Percentiles rank a stretch among this genome's conserved stretches.
These are phyloP conservation scores for Acanthamoeba healyi DNA, from an alignment of 208 protist species.

Conservation along the genomic window DNA sequence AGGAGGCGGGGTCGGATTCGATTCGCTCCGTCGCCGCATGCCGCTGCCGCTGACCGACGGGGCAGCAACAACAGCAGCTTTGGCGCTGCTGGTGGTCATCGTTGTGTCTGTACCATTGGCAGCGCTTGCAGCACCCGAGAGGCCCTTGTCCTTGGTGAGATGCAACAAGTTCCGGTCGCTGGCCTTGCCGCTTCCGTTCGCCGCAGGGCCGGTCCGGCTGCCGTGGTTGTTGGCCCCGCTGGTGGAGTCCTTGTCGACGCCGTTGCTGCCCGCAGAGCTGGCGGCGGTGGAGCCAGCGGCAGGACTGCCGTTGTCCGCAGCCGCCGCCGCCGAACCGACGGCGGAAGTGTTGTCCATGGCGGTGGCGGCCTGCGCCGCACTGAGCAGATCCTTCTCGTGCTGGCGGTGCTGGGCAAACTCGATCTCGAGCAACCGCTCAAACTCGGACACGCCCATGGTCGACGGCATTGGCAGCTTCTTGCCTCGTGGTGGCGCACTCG, in stretches of 20 bases:
- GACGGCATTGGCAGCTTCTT: constrained; percentile 21
- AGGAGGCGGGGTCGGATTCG: too few species aligned
- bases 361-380: not conserved
- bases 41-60: too few species aligned
- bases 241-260: not conserved
- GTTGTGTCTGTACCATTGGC: not conserved
- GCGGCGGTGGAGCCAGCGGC: too few species aligned
- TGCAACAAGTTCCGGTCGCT: not conserved
- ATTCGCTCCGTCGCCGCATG: too few species aligned
- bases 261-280: too few species aligned
- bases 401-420: constrained; percentile 8
- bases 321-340: too few species aligned
- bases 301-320: not conserved
- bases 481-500: not conserved
- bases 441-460: constrained; percentile 1
- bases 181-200: not conserved
- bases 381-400: not conserved
- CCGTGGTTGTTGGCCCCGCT: not conserved
- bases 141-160: not conserved
- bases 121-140: not conserved
- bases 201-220: not conserved
- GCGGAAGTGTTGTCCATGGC: too few species aligned
- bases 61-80: too few species aligned
- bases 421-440: constrained; percentile 33
- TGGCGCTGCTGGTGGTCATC: not conserved